These are phyloP conservation scores for Tuber umbilicatum DNA, from an alignment of 495 filamentous ascomycete species.

Conservation along the genomic window DNA sequence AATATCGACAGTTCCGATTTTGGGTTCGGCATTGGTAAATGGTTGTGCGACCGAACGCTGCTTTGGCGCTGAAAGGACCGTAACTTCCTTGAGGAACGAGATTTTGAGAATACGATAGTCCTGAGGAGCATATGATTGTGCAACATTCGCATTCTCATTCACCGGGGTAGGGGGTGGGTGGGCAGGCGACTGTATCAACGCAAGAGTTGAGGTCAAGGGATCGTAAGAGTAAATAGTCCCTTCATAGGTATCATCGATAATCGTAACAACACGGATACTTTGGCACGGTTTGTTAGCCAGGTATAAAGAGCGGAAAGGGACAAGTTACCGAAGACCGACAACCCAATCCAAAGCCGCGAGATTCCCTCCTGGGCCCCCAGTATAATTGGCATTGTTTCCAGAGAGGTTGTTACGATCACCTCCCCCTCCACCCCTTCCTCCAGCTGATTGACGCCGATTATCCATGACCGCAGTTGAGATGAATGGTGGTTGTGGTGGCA, in stretches of 20 bases:
- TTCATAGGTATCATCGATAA: slow-evolving; percentile 51
- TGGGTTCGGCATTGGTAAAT: slow-evolving; percentile 46
- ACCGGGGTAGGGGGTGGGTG: slow-evolving; percentile 37
- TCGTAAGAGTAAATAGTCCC: slow-evolving; percentile 63
- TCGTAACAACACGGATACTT: slow-evolving; percentile 59
- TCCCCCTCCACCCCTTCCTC: slow-evolving; percentile 23
- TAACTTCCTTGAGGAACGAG: slow-evolving; percentile 57
- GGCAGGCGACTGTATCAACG: slow-evolving; percentile 49
- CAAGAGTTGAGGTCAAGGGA: slow-evolving; percentile 59
- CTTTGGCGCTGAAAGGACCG: slow-evolving; percentile 45
- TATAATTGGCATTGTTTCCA: slow-evolving; percentile 14
- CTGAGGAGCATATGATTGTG: slow-evolving; percentile 39
- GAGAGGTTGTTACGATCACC: slow-evolving; percentile 13
- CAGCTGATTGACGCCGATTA: slow-evolving; percentile 31
- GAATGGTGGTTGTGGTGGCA: not conserved
- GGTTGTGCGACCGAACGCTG: slow-evolving; percentile 40
- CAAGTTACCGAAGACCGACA: slow-evolving; percentile 34
- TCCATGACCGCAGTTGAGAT: slow-evolving; percentile 16
- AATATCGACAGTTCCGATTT: slow-evolving; percentile 49
- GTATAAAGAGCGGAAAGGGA: slow-evolving; percentile 8
- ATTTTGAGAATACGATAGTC: slow-evolving; percentile 61
- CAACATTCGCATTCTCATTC: slow-evolving; percentile 15
- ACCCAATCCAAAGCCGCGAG: slow-evolving; percentile 39
- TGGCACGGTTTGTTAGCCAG: slow-evolving; percentile 6
- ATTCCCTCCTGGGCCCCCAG: slow-evolving; percentile 15